A percentile compares a stretch with the other conserved stretches of the same genome.
phyloP scores from a whole-genome alignment of 306 rosid genomes.

The Rubus idaeus region DNA sequence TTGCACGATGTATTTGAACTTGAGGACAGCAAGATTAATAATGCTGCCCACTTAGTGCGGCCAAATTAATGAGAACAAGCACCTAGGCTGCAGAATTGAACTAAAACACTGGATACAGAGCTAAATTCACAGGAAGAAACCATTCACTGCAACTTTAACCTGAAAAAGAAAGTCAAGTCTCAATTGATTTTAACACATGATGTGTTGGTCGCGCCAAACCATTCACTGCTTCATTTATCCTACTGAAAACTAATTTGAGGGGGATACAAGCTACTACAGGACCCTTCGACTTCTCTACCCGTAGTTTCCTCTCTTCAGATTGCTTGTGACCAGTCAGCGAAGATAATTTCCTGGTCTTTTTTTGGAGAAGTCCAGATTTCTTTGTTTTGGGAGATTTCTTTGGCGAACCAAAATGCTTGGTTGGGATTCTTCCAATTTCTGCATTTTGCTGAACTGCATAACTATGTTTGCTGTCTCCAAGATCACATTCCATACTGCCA shows the following conservation, averaged over 20 bases:
- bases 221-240: conserved; percentile 81
- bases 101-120: conserved; percentile 38
- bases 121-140: conserved; percentile 24
- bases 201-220: conserved; percentile 61
- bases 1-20: conserved; percentile 53
- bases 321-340: conserved; percentile 68
- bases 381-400: conserved; percentile 54
- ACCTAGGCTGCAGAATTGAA: conserved; percentile 33
- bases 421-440: conserved; percentile 31
- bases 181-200: conserved; percentile 39
- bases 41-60: conserved; percentile 44
- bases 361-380: conserved; percentile 62
- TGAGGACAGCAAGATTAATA: conserved; percentile 26
- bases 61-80: conserved; percentile 29
- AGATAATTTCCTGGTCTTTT: conserved; percentile 82
- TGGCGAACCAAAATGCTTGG: conserved; percentile 40
- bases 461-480: conserved; percentile 33
- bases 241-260: conserved; percentile 75
- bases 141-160: conserved; percentile 29
- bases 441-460: conserved; percentile 32
- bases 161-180: conserved; percentile 34
- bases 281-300: conserved; percentile 60
- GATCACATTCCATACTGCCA: conserved; percentile 33
- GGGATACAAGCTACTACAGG: conserved; percentile 87
- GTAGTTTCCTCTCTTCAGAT: conserved; percentile 54